Evolutionary conservation across 345 rosid genomes (phyloP).

Genomic region (Orychophragmus violaceus): DNA sequence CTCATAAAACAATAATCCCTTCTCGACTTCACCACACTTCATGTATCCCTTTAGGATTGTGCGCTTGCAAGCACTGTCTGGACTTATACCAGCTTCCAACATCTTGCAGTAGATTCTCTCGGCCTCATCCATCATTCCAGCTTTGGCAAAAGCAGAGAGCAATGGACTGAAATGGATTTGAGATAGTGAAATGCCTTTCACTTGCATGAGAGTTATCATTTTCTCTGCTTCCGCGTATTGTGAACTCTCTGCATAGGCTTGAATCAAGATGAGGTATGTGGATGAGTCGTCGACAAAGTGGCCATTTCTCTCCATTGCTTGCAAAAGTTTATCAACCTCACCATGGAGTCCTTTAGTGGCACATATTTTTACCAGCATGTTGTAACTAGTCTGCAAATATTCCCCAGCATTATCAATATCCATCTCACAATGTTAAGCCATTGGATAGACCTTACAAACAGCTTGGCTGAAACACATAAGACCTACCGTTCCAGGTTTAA

Average conservation of each 20-base stretch:
- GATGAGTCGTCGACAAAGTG: slow-evolving; percentile 43
- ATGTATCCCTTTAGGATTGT: slow-evolving; percentile 59
- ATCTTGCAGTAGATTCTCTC: slow-evolving; percentile 48
- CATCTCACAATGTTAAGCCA: background rate
- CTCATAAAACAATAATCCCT: slow-evolving; percentile 51
- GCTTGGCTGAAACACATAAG: background rate
- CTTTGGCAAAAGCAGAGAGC: slow-evolving; percentile 47
- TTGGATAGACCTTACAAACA: background rate
- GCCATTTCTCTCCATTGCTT: slow-evolving; percentile 55
- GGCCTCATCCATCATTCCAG: slow-evolving; percentile 54
- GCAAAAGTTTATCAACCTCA: slow-evolving; percentile 50
- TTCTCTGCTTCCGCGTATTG: slow-evolving; percentile 61
- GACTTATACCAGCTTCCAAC: slow-evolving; percentile 35
- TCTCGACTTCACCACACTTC: slow-evolving; percentile 44
- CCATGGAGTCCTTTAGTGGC: slow-evolving; percentile 38
- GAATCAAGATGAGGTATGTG: slow-evolving; percentile 51
- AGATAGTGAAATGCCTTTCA: slow-evolving; percentile 41
- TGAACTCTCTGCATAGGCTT: slow-evolving; percentile 45
- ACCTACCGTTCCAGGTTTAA: slow-evolving; percentile 67
- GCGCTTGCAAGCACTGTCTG: slow-evolving; percentile 45
- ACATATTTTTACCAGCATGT: slow-evolving; percentile 51
- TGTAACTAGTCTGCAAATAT: slow-evolving; percentile 62
- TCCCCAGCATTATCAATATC: background rate
- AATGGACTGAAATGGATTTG: slow-evolving; percentile 51
- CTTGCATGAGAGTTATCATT: slow-evolving; percentile 42